Evolutionary conservation across 768 basidiomycete species (phyloP).

Genomic region (Mycena capillaripes): DNA sequence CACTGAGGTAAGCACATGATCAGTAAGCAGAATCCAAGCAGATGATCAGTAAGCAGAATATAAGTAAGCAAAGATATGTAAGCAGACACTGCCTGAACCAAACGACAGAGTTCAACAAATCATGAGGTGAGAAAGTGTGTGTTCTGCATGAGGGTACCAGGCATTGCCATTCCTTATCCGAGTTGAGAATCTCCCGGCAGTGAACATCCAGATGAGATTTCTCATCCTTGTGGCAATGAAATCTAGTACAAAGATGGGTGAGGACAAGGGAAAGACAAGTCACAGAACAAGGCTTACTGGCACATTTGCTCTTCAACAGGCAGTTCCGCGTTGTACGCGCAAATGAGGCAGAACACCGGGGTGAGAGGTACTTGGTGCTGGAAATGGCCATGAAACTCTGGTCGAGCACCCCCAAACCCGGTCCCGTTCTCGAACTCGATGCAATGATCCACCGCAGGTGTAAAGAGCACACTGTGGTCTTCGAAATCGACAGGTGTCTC

Average conservation of each 20-base stretch:
- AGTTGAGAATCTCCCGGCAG: not conserved
- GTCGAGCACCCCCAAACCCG: not conserved
- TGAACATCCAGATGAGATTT: not conserved
- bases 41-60: too few species aligned
- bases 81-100: too few species aligned
- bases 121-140: not conserved
- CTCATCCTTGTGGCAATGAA: not conserved
- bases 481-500: not conserved
- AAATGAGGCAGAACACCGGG: not conserved
- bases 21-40: too few species aligned
- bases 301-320: not conserved
- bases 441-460: not conserved
- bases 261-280: too few species aligned
- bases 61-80: too few species aligned
- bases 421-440: conserved; percentile 12
- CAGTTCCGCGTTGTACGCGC: not conserved
- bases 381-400: conserved; percentile 21
- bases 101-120: too few species aligned
- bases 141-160: conserved; percentile 17
- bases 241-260: too few species aligned
- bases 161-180: not conserved
- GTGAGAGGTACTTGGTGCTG: not conserved
- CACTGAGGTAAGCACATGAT: too few species aligned
- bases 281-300: conserved; percentile 1
- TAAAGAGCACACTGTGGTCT: not conserved